These are phyloP conservation scores for Aleurites moluccanus DNA, from an alignment of 441 rosid species.

Conservation along the genomic window DNA sequence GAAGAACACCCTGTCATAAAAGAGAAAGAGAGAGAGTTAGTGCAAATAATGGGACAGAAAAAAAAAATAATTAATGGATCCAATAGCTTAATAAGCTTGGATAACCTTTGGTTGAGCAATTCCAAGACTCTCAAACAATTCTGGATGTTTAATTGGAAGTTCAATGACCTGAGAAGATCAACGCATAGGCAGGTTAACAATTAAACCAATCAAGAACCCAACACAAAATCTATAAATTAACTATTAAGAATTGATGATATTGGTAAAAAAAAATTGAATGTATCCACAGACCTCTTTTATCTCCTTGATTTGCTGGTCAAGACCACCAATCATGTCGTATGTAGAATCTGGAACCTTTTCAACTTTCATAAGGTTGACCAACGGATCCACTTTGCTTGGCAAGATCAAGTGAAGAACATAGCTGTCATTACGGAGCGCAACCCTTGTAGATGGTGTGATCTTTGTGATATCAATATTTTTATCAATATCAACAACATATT, in stretches of 20 bases:
- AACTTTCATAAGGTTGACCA: slow-evolving; percentile 97
- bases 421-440: slow-evolving; percentile 98
- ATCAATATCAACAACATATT: slow-evolving; percentile 96
- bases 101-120: slow-evolving; percentile 94
- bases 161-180: slow-evolving; percentile 72
- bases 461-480: slow-evolving; percentile 92
- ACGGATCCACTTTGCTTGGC: slow-evolving; percentile 95
- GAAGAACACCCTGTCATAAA: slow-evolving; percentile 67
- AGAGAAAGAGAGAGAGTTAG: not conserved
- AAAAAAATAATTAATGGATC: not conserved
- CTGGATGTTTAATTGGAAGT: slow-evolving; percentile 85
- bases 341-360: slow-evolving; percentile 98
- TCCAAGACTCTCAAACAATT: slow-evolving; percentile 91
- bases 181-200: not conserved
- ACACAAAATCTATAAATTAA: not conserved
- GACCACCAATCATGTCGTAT: slow-evolving; percentile 93
- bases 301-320: slow-evolving; percentile 96
- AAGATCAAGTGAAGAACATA: slow-evolving; percentile 88
- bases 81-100: not conserved
- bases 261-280: too few species aligned
- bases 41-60: not conserved
- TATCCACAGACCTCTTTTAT: slow-evolving; percentile 69
- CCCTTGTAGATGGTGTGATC: slow-evolving; percentile 92
- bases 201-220: slow-evolving; percentile 11
- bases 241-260: not conserved